These are phyloP conservation scores for Agapanthus africanus DNA, from an alignment of 106 monocot genomes.

Conservation along the genomic window DNA sequence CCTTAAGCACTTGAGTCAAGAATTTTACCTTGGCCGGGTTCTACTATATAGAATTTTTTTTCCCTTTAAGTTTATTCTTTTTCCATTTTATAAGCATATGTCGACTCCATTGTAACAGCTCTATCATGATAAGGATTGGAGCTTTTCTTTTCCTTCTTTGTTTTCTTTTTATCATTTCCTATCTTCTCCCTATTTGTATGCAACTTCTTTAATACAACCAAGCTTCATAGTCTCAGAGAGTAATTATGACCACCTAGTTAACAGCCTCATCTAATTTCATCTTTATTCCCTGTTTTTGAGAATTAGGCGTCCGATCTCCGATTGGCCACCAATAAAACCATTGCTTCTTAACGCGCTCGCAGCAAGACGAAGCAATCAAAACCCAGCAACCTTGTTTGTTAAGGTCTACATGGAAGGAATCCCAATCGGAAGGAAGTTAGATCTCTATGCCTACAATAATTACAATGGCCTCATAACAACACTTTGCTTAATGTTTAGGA, in stretches of 20 bases:
- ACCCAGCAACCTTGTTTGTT: constrained; percentile 29
- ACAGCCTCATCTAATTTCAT: not conserved
- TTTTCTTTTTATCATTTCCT: not conserved
- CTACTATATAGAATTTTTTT: too few relatives aligned
- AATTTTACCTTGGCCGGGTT: too few relatives aligned
- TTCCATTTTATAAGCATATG: too few relatives aligned
- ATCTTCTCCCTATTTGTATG: not conserved
- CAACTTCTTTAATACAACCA: not conserved
- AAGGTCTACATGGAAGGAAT: constrained; percentile 70
- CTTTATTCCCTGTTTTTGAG: not conserved
- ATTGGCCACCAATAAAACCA: constrained; percentile 9
- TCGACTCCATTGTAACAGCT: too few relatives aligned
- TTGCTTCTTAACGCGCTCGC: constrained; percentile 4
- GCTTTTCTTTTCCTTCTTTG: too few relatives aligned
- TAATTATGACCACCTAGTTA: not conserved
- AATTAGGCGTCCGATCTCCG: not conserved
- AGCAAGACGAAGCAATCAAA: not conserved
- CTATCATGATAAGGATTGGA: too few relatives aligned
- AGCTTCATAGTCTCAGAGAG: too few relatives aligned
- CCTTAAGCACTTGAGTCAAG: too few relatives aligned
- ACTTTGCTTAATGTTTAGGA: constrained; percentile 32
- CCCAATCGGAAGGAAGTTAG: constrained; percentile 47
- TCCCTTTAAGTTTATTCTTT: too few relatives aligned
- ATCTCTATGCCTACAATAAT: constrained; percentile 19
- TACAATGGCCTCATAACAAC: constrained; percentile 19